phyloP scores from a whole-genome alignment of 192 early-diverging fungal species.

The Backusella morwellensis region DNA sequence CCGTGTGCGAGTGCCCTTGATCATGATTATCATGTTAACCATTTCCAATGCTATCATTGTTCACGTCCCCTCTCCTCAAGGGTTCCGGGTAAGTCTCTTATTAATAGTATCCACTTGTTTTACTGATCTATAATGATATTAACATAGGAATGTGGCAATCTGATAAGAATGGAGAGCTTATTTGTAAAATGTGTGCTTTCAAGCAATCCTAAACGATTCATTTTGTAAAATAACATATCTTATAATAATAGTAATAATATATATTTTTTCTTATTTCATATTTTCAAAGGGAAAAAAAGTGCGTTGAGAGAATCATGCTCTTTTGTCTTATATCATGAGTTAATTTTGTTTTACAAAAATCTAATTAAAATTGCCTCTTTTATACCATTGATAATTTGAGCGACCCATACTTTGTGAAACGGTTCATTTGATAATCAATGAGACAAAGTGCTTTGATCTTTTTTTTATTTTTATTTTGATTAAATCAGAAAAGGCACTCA shows the following conservation, averaged over 20 bases:
- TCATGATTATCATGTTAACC: constrained; percentile 30
- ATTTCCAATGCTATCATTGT: constrained; percentile 36
- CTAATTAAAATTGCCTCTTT: too few relatives aligned
- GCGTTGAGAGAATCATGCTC: not conserved
- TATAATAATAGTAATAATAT: not conserved
- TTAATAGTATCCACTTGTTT: not conserved
- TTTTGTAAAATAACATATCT: not conserved
- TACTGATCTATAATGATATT: not conserved
- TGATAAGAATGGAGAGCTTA: constrained; percentile 4
- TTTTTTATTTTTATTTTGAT: not conserved
- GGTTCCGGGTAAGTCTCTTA: constrained; percentile 32
- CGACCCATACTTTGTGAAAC: too few relatives aligned
- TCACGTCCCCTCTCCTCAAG: constrained; percentile 21
- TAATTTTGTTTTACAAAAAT: too few relatives aligned
- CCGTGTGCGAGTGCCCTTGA: constrained; percentile 27
- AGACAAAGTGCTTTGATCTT: not conserved
- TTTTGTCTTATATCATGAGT: not conserved
- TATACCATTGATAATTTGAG: too few relatives aligned
- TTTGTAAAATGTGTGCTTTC: constrained; percentile 17
- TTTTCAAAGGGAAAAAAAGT: not conserved
- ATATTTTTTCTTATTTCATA: not conserved
- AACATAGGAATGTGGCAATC: constrained; percentile 20
- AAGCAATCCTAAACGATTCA: not conserved
- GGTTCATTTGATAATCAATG: too few relatives aligned
- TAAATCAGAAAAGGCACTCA: not conserved